Evolutionary conservation across 176 grass and related monocot genomes (phyloP), one percentile per base, ranked within the genome.

Genomic region (Canna indica): DNA sequence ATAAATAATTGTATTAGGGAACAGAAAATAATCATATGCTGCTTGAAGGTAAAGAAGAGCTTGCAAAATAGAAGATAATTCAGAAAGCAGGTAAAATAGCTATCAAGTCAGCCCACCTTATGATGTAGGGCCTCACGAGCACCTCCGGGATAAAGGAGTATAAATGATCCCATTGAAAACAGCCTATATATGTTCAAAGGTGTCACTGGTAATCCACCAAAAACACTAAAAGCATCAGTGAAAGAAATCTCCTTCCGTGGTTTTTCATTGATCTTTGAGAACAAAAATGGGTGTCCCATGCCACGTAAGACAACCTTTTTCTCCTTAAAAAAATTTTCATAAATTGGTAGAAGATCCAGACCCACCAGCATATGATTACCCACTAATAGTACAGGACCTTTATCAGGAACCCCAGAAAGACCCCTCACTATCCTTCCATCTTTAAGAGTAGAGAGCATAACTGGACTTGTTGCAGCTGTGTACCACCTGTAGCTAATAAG

Each of bases 81-180:
- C 34, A 7, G 59, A 6, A n/a, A n/a, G n/a, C n/a, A n/a, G n/a
- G n/a, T n/a, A n/a, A n/a, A n/a, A 70, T 5, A 67, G 35, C 34
- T 13, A 35, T 36, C 82, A 62, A 61, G 25, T 63, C 42, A 77
- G 0, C 28, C 58, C 34, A 90, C 91, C 91, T 96, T 96, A 35
- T 72, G 85, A 73, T 91, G 88, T 68, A 96, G 75, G 67, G 91
- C 88, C 88, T 96, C 91, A 30, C 85, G 78, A 47, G 72, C 85
- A 58, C 91, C 88, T 9, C 91, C 91, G 36, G 91, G 88, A 80
- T 91, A 96, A 47, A 96, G 80, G 59, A 96, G 79, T 78, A 91
- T 76, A 82, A 82, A 91, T 67, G 83, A 67, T 69, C 80, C 82
- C 73, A 70, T 83, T 72, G 90, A 38, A 50, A 96, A 82, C 24